These are phyloP conservation scores for Eucalyptus lansdowneana DNA, from an alignment of 345 rosid genomes.

Conservation along the genomic window DNA sequence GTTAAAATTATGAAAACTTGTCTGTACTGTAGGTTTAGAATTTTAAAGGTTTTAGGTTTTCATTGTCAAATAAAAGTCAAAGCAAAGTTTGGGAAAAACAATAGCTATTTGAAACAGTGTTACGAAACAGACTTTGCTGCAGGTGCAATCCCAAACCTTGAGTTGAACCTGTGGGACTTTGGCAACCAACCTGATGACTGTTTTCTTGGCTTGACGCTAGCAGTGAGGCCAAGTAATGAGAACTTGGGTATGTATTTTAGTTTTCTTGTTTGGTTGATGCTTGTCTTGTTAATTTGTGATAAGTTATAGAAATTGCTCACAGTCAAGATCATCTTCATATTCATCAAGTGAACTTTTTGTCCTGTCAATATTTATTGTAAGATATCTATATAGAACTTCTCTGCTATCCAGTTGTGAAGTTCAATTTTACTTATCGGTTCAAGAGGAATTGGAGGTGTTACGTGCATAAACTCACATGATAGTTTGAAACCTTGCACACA, in stretches of 20 bases:
- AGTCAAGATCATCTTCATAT: neutral
- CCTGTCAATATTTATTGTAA: neutral
- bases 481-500: neutral
- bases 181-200: slow-evolving; percentile 73
- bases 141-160: slow-evolving; percentile 81
- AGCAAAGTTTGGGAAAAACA: neutral
- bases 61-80: neutral
- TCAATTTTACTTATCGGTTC: neutral
- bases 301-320: neutral
- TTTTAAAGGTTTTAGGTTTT: neutral
- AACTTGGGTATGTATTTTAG: slow-evolving; percentile 36
- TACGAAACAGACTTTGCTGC: neutral
- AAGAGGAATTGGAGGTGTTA: neutral
- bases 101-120: neutral
- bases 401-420: neutral
- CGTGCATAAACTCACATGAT: neutral
- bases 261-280: neutral
- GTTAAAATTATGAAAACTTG: neutral
- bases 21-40: neutral
- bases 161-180: slow-evolving; percentile 89
- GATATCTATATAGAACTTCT: neutral
- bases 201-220: slow-evolving; percentile 86
- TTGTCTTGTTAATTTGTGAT: neutral
- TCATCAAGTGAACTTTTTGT: neutral
- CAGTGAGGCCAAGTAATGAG: slow-evolving; percentile 74